These are phyloP conservation scores for Gastrodia elata DNA, from an alignment of 106 monocot species.

Conservation along the genomic window DNA sequence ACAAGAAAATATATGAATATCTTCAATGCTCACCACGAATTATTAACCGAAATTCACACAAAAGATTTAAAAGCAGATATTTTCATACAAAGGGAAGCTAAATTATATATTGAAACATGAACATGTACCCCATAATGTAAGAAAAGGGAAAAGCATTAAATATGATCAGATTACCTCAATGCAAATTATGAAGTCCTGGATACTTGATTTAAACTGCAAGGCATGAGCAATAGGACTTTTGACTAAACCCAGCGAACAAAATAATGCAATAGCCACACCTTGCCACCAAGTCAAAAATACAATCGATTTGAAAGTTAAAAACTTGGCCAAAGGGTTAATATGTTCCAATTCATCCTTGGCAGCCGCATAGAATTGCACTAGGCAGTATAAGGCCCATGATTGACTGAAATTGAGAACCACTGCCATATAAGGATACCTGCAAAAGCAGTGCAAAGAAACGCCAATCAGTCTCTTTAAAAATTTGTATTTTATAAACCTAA, in stretches of 20 bases:
- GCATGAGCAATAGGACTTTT: conserved; percentile 78
- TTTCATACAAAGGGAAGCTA: not conserved
- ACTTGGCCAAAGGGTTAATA: conserved; percentile 82
- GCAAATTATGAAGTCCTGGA: conserved; percentile 96
- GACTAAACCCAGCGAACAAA: conserved; percentile 64
- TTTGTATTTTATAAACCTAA: no score
- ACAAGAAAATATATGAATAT: not conserved
- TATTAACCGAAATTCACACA: not conserved
- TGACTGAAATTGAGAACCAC: conserved; percentile 92
- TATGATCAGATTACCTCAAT: conserved; percentile 64
- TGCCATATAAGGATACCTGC: conserved; percentile 84
- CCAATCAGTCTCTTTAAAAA: no score
- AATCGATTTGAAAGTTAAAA: conserved; percentile 82
- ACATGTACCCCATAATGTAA: not conserved
- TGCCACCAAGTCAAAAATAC: conserved; percentile 99
- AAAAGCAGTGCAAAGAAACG: conserved; percentile 11
- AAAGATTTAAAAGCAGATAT: not conserved
- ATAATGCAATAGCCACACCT: conserved; percentile 78
- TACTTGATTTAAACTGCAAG: conserved; percentile 73
- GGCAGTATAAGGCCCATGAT: conserved; percentile 90
- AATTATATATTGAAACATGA: not conserved
- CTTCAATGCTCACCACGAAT: not conserved
- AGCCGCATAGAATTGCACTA: conserved; percentile 79
- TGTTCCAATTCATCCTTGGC: conserved; percentile 72
- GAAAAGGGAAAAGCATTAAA: not conserved